These are phyloP conservation scores for Larix kaempferi DNA, from an alignment of 75 land plant species.

Conservation along the genomic window DNA sequence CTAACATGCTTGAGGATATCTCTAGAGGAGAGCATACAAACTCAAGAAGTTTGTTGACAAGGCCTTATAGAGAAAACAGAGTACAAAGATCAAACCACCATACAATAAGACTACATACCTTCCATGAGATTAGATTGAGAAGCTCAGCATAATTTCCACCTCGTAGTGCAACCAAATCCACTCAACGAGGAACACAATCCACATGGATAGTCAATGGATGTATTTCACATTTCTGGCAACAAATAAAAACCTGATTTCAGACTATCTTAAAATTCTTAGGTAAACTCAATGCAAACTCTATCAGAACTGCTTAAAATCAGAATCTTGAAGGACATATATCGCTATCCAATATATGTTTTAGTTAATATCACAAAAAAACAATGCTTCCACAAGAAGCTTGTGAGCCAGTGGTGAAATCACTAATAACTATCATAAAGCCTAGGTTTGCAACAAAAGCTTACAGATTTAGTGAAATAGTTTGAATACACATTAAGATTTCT, in stretches of 20 bases:
- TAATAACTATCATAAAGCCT: neutral
- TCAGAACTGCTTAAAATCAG: neutral
- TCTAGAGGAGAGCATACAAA: neutral
- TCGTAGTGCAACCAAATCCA: slow-evolving; percentile 74
- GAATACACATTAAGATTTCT: neutral
- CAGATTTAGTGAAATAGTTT: no score
- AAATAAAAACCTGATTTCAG: neutral
- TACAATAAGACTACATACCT: slow-evolving; percentile 37
- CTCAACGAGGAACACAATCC: slow-evolving; percentile 73
- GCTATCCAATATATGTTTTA: no score
- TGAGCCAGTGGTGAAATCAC: neutral
- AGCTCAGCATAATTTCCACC: slow-evolving; percentile 89
- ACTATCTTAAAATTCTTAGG: no score
- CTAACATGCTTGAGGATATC: no score
- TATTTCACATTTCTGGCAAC: slow-evolving; percentile 82
- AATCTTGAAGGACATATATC: neutral
- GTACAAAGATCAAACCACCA: neutral
- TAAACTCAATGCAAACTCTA: neutral
- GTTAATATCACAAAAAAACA: neutral
- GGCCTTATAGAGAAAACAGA: neutral
- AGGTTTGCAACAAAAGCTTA: neutral
- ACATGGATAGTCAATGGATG: slow-evolving; percentile 72
- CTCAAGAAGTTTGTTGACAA: neutral
- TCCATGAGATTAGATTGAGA: slow-evolving; percentile 87
- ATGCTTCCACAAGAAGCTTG: neutral